A percentile compares a stretch with the other conserved stretches of the same genome.
These are phyloP conservation scores for Coemansia sp. DNA, from an alignment of 192 early-diverging fungal species.

Conservation along the genomic window DNA sequence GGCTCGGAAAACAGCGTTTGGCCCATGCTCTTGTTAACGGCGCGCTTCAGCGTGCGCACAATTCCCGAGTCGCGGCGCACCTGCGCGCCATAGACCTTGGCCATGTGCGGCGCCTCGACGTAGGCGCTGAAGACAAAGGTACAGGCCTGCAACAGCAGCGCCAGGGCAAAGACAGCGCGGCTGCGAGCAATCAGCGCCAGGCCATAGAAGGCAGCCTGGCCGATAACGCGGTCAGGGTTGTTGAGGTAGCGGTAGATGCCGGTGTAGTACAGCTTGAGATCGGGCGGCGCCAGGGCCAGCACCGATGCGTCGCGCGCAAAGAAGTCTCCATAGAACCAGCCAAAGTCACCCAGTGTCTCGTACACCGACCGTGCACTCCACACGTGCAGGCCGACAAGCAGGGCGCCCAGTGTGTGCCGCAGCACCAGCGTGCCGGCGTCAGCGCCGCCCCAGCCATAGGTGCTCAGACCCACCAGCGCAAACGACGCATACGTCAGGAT, in stretches of 20 bases:
- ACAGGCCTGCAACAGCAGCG: slow-evolving; percentile 75
- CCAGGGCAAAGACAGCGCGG: slow-evolving; percentile 75
- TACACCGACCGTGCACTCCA: slow-evolving; percentile 90
- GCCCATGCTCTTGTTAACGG: slow-evolving; percentile 44
- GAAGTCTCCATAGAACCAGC: slow-evolving; percentile 98
- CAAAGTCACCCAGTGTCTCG: slow-evolving; percentile 90
- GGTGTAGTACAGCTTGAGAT: slow-evolving; percentile 68
- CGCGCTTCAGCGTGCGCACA: slow-evolving; percentile 51
- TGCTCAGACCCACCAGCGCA: slow-evolving; percentile 68
- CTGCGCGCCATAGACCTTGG: slow-evolving; percentile 75
- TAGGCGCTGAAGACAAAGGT: slow-evolving; percentile 80
- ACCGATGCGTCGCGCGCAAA: slow-evolving; percentile 77
- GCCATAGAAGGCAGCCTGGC: slow-evolving; percentile 93
- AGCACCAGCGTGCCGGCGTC: slow-evolving; percentile 53
- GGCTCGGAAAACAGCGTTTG: slow-evolving; percentile 25
- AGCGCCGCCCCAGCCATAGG: slow-evolving; percentile 65
- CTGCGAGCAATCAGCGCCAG: slow-evolving; percentile 78
- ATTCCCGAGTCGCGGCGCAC: slow-evolving; percentile 81
- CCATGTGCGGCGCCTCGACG: slow-evolving; percentile 93
- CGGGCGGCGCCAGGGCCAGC: slow-evolving; percentile 36
- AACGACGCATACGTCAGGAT: slow-evolving; percentile 92
- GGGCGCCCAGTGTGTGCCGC: slow-evolving; percentile 67
- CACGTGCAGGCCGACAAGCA: slow-evolving; percentile 80
- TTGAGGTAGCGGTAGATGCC: slow-evolving; percentile 93
- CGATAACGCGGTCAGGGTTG: slow-evolving; percentile 90